Evolutionary conservation across 2,329 filamentous ascomycete genomes (phyloP), one percentile per base, ranked within the genome.

Genomic region (Botrytis sinoallii): DNA sequence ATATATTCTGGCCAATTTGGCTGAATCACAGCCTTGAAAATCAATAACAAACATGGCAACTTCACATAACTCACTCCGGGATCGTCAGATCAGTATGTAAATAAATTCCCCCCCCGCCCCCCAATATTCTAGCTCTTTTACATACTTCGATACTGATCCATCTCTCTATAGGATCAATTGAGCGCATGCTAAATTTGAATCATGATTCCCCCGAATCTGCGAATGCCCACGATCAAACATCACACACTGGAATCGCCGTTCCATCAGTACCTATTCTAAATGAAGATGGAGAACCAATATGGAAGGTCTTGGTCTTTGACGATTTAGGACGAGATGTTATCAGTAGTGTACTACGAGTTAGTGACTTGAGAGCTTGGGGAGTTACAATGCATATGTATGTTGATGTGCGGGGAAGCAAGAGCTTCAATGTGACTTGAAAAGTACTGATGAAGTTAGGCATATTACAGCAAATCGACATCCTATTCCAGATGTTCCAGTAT

Each of bases 231-330:
- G 92, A 94, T 74, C 82, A 87, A 57, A 85, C 88, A 64, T 85
- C 88, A 3, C 80, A 83, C 46, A 91, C 91, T 80, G 91, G 90
- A 69, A 83, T 91, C 16, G 85, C 91, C 72, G 87, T 91, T 72
- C 89, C 92, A 35, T 88, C 91, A 55, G 91, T 91, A n/a, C 92
- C 93, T 25, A 92, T 98, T 71, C 85, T 97, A 75, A 94, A 94
- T 78, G 88, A 93, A 65, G 92, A 97, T 79, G 94, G 95, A 76
- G 93, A 97, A 80, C 95, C 95, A 0, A 95, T 98, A 84, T 98
- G 95, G 95, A 98, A 98, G 83, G 93, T 98, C 10, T 86, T 99
- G 70, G 94, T 99, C 16, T 98, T 99, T 81, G 97, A 99, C 83
- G 92, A 95, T 78, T 83, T 91, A 6, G 96, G 95, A 66, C 89